Evolutionary conservation across 768 basidiomycete genomes (phyloP), one percentile per base, ranked within the genome.

Genomic region (Amanita exitialis): DNA sequence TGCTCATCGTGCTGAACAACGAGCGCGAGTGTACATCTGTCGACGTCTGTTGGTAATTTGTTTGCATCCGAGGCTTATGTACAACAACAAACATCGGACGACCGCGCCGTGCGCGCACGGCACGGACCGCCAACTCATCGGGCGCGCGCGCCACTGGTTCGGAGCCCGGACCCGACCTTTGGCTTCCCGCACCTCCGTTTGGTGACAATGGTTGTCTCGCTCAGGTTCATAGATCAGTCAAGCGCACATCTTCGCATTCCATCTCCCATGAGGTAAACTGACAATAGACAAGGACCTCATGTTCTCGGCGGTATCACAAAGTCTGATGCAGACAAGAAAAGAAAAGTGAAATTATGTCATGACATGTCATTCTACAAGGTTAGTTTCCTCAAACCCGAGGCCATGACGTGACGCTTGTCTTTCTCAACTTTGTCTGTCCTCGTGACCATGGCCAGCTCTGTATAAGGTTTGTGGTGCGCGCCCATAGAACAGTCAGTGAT

Each of bases 1-100:
- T 80, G 59, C 58, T 66, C 66, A 68, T 71, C 49, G 55, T 39
- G 20, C 8, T 13, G 6, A n/a, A 25, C 50, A 23, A 43, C 39
- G 49, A 43, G 39, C 25, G n/a, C 23, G 23, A 25, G 23, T 37
- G 18, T 41, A 38, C 21, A 34, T 15, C 12, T 39, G 47, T 38
- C 10, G 37, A 21, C 12, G 10, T 4, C 12, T 37, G 13, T 42
- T 41, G 39, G 8, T 49, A 18, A 0, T 15, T 30, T 42, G 10
- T 42, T 49, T 42, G 49, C 5, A 4, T 10, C 3, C 20, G 12
- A 49, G 2, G 49, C 12, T 12, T 7, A 9, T 16, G 8, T 0
- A 28, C 25, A 28, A 28, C 3, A 28, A 4, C 27, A 49, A 49
- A 49, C 25, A 48, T 47, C 45, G 45, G 45, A 18, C 6, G 18